These are phyloP conservation scores for Mycena crocata DNA, from an alignment of 768 basidiomycete genomes.

Conservation along the genomic window DNA sequence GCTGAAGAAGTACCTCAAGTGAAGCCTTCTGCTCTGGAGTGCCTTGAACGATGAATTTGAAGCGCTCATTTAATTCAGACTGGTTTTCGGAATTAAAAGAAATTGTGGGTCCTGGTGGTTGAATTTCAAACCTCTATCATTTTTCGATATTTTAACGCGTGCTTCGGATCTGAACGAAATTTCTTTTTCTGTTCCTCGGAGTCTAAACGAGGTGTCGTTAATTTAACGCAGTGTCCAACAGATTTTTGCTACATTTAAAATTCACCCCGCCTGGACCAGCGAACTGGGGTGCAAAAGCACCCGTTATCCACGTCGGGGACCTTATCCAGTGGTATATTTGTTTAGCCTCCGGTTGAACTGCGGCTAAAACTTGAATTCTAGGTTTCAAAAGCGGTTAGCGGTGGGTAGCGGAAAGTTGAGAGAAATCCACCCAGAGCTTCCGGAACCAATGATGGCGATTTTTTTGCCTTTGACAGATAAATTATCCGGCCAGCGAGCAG, in stretches of 20 bases:
- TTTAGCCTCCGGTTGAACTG: slow-evolving; percentile 54
- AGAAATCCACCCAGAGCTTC: slow-evolving; percentile 46
- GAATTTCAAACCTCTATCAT: slow-evolving; percentile 33
- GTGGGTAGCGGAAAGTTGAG: too few relatives aligned
- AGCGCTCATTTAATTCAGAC: slow-evolving; percentile 40
- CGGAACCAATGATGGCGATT: slow-evolving; percentile 58
- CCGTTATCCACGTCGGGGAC: slow-evolving; percentile 57
- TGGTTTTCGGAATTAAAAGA: slow-evolving; percentile 35
- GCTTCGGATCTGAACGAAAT: slow-evolving; percentile 52
- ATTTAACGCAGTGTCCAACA: not conserved
- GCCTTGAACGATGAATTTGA: slow-evolving; percentile 49
- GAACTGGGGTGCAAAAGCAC: slow-evolving; percentile 48
- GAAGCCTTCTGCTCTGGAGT: slow-evolving; percentile 57
- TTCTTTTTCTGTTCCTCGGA: slow-evolving; percentile 37
- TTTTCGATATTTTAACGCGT: slow-evolving; percentile 49
- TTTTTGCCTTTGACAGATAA: slow-evolving; percentile 52
- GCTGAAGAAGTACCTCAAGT: slow-evolving; percentile 44
- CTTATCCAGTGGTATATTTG: slow-evolving; percentile 57
- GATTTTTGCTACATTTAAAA: slow-evolving; percentile 29
- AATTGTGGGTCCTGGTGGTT: slow-evolving; percentile 7
- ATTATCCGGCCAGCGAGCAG: slow-evolving; percentile 57
- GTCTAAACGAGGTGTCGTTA: slow-evolving; percentile 14
- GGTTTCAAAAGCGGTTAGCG: too few relatives aligned
- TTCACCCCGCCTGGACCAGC: slow-evolving; percentile 43
- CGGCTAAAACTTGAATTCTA: slow-evolving; percentile 53